Evolutionary conservation across 106 monocot species (phyloP), one percentile per base, ranked within the genome.

Genomic region (Dioscorea alata): DNA sequence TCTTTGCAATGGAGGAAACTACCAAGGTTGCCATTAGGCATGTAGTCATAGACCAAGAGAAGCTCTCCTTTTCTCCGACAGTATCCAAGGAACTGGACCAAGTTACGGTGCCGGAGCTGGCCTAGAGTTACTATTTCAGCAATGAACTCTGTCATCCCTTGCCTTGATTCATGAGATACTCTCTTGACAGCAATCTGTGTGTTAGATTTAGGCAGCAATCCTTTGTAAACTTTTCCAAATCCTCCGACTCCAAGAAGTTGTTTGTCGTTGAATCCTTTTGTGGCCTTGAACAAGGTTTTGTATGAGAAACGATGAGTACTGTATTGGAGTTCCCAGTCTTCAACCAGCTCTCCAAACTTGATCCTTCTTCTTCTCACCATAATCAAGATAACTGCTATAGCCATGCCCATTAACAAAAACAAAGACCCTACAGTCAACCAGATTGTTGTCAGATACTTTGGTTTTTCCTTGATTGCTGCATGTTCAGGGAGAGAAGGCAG

Each of bases 301-400:
- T 53, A 53, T 53, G 16, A 16, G 53, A 53, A 53, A 7, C 53
- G 2, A 3, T 53, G 53, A 16, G 53, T 4, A 18, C 53, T 13
- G 9, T 53, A 53, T 18, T 53, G 16, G 16, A 53, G 33, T 16
- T 34, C 15, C 33, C 32, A 15, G 15, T 48, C 79, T 58, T 79
- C 73, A 10, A 66, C 22, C 6, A 74, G 23, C 34, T 60, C 78
- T 49, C 21, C 20, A 16, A 57, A 42, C 48, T 56, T 74, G 10
- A 13, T 63, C 19, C n/a, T n/a, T n/a, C 15, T 57, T 22, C 65
- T 33, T 17, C 54, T 56, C 17, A 20, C 31, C 20, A 21, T 48
- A 13, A 65, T 14, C 10, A n/a, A n/a, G n/a, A n/a, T n/a, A n/a
- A n/a, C n/a, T n/a, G n/a, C n/a, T n/a, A 59, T 31, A 18, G 64